Conservation (phyloP, 176 grass and related monocot genomes). For the Zoysia pacifica region DNA sequence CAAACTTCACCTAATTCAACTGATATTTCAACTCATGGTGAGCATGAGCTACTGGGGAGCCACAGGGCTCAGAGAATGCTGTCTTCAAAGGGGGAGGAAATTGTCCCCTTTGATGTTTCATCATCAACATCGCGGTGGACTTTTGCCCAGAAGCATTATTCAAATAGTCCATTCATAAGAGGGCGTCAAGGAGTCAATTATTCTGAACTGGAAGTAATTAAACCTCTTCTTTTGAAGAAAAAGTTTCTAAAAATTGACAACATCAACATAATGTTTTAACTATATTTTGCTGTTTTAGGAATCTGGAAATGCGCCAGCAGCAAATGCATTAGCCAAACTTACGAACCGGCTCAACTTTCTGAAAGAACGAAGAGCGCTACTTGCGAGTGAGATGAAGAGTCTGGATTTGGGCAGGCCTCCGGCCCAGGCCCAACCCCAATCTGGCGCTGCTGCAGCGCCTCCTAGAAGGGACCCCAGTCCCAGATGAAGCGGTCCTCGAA, state of each 20-base stretch:
- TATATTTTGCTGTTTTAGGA: constrained; percentile 50
- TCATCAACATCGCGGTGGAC: constrained; percentile 40
- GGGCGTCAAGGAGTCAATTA: constrained; percentile 31
- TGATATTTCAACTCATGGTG: constrained; percentile 16
- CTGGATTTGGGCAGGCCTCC: constrained; percentile 46
- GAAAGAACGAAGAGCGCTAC: constrained; percentile 80
- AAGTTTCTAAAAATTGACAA: no score
- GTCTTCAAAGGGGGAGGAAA: constrained; percentile 25
- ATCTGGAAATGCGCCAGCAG: constrained; percentile 37
- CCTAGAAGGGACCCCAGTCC: neutral
- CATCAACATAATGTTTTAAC: neutral
- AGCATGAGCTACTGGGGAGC: constrained; percentile 22
- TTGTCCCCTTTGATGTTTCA: constrained; percentile 31
- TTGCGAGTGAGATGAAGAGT: constrained; percentile 69
- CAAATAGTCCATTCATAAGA: constrained; percentile 28
- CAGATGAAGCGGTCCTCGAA: no score
- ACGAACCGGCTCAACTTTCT: constrained; percentile 86
- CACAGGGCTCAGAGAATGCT: constrained; percentile 46
- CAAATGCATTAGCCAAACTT: constrained; percentile 65
- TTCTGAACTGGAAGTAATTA: constrained; percentile 55
- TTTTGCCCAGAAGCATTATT: constrained; percentile 44
- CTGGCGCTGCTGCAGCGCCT: neutral
- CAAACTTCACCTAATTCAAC: constrained; percentile 28
- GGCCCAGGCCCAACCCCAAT: neutral
- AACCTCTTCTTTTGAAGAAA: no score